Percentiles rank a stretch among this genome's conserved stretches.
Evolutionary conservation across 2,329 filamentous ascomycete species (phyloP).

Genomic region (Xylariaceae sp.): DNA sequence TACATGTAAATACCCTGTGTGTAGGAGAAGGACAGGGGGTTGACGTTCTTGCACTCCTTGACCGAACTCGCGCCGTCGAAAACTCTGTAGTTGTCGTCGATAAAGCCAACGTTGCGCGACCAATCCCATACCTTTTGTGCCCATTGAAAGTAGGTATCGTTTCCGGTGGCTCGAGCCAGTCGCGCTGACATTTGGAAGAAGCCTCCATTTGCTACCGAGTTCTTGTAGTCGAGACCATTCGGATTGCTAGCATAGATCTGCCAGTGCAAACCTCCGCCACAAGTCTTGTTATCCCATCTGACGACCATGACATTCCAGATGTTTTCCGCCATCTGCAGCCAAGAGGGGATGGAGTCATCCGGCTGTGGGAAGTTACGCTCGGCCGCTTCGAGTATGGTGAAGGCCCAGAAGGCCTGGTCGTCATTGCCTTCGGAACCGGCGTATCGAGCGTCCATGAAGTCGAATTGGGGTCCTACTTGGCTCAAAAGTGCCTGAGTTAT

Average conservation of each 20-base stretch:
- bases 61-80: constrained; percentile 55
- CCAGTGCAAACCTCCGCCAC: constrained; percentile 71
- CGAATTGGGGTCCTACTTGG: constrained; percentile 50
- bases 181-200: constrained; percentile 77
- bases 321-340: constrained; percentile 62
- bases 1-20: constrained; percentile 61
- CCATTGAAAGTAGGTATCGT: constrained; percentile 62
- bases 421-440: constrained; percentile 64
- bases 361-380: constrained; percentile 63
- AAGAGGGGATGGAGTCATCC: constrained; percentile 51
- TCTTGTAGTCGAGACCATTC: constrained; percentile 77
- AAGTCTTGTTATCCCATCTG: constrained; percentile 65
- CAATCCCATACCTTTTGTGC: constrained; percentile 63
- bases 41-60: constrained; percentile 49
- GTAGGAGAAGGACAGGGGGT: constrained; percentile 59
- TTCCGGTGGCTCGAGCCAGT: constrained; percentile 63
- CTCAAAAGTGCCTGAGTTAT: constrained; percentile 54
- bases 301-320: constrained; percentile 65
- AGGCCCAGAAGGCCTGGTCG: constrained; percentile 70
- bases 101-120: constrained; percentile 51
- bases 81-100: constrained; percentile 51
- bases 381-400: constrained; percentile 61
- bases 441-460: constrained; percentile 56
- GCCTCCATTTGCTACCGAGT: constrained; percentile 73
- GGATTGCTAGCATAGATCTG: constrained; percentile 73